phyloP scores from a whole-genome alignment of 768 basidiomycete genomes.

The Saitozyma sp. region DNA sequence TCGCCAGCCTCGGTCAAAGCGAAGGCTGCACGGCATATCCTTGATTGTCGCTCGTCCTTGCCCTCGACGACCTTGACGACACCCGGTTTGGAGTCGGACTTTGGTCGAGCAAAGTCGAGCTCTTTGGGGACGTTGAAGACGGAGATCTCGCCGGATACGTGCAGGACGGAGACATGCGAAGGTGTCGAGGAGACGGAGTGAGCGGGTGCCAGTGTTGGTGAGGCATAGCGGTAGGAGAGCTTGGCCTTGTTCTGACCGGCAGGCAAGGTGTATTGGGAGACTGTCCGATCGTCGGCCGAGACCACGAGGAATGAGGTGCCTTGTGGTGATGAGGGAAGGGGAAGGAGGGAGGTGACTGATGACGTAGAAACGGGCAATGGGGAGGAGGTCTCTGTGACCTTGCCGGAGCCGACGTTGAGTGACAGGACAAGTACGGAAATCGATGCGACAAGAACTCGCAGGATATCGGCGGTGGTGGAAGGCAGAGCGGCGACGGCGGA shows the following conservation, averaged over 20 bases:
- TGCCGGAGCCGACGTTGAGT: constrained; percentile 26
- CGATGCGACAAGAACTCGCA: constrained; percentile 37
- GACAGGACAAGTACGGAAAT: constrained; percentile 29
- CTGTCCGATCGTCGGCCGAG: constrained; percentile 38
- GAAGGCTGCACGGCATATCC: constrained; percentile 29
- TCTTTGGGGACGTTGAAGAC: constrained; percentile 40
- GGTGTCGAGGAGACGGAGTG: constrained; percentile 39
- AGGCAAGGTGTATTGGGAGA: constrained; percentile 41
- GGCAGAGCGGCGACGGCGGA: constrained; percentile 32
- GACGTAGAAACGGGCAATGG: constrained; percentile 40
- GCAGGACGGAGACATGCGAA: constrained; percentile 35
- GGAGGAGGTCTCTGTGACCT: constrained; percentile 29
- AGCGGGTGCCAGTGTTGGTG: constrained; percentile 42
- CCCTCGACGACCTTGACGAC: constrained; percentile 34
- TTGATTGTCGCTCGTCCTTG: constrained; percentile 30
- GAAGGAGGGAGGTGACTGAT: constrained; percentile 32
- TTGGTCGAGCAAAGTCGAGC: constrained; percentile 36
- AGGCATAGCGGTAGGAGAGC: constrained; percentile 41
- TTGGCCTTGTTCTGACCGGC: constrained; percentile 21
- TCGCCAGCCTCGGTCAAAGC: constrained; percentile 11
- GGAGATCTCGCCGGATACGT: constrained; percentile 46
- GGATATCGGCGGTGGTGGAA: constrained; percentile 19
- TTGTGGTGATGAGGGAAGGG: constrained; percentile 27
- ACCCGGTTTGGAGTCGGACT: constrained; percentile 38
- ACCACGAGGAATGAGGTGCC: constrained; percentile 39